Evolutionary conservation across 2,329 filamentous ascomycete species (phyloP).

Genomic region (Hymenoscyphus fructigenus): DNA sequence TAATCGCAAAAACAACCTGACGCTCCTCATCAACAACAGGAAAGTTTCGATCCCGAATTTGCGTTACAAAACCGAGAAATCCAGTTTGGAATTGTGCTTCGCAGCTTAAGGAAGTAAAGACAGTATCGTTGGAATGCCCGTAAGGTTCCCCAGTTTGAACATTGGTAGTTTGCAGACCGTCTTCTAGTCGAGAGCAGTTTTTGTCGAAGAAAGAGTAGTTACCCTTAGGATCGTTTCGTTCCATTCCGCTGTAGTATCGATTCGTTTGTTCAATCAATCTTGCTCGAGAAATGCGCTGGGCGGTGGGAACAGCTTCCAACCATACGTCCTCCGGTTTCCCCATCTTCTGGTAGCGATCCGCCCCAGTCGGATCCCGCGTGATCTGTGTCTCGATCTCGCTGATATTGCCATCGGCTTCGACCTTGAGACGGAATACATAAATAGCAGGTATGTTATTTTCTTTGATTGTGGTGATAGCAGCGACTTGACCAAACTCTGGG

Average conservation of each 20-base stretch:
- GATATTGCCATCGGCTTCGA: constrained; percentile 4
- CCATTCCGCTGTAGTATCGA: constrained; percentile 15
- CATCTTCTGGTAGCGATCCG: constrained; percentile 12
- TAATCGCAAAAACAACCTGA: constrained; percentile 11
- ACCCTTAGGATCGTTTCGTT: constrained; percentile 8
- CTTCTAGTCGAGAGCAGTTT: constrained; percentile 5
- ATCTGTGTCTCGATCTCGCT: constrained; percentile 16
- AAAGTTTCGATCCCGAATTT: constrained; percentile 7
- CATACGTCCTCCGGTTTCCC: constrained; percentile 10
- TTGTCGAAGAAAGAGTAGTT: constrained; percentile 12
- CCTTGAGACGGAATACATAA: constrained; percentile 11
- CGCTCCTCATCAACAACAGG: constrained; percentile 13
- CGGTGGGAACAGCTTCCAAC: constrained; percentile 11
- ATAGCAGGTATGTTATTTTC: constrained; percentile 11
- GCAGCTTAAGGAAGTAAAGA: constrained; percentile 13
- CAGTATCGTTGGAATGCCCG: constrained; percentile 15
- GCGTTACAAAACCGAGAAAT: constrained; percentile 13
- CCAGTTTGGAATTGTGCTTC: constrained; percentile 14
- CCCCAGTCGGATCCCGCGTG: constrained; percentile 10
- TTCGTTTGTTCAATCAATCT: constrained; percentile 10
- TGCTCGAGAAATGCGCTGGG: constrained; percentile 6
- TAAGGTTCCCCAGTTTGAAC: constrained; percentile 10
- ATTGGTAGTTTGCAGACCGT: constrained; percentile 12
- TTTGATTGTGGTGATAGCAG: constrained; percentile 9
- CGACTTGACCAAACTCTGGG: constrained; percentile 10